phyloP scores from a whole-genome alignment of 179 eudicot species.

The Carnegiea gigantea region DNA sequence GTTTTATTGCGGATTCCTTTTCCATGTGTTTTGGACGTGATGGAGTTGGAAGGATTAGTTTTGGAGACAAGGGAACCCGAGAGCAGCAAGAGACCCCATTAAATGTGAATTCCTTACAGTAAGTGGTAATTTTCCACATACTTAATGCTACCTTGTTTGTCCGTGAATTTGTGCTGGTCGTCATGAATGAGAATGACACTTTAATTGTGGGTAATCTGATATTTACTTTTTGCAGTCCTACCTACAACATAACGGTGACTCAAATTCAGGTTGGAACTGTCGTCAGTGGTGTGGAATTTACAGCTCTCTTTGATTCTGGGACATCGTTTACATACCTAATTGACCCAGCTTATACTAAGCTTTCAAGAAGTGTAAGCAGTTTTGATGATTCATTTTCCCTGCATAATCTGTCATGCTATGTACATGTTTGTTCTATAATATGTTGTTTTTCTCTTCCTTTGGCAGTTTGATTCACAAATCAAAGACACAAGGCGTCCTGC shows the following conservation, averaged over 20 bases:
- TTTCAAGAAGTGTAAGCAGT: slow-evolving; percentile 56
- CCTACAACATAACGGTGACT: slow-evolving; percentile 67
- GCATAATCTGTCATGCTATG: neutral
- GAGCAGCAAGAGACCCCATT: slow-evolving; percentile 78
- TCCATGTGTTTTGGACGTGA: slow-evolving; percentile 95
- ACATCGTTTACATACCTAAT: slow-evolving; percentile 83
- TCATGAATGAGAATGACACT: slow-evolving; percentile 1
- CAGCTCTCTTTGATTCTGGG: slow-evolving; percentile 87
- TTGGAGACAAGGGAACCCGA: slow-evolving; percentile 87
- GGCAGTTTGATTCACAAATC: slow-evolving; percentile 59
- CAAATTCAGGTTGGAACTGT: slow-evolving; percentile 55
- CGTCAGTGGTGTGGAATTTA: slow-evolving; percentile 48
- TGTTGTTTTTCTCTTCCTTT: slow-evolving; percentile 6
- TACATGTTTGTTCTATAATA: neutral
- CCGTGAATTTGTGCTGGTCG: slow-evolving; percentile 9
- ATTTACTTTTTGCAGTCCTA: slow-evolving; percentile 46
- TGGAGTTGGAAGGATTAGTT: slow-evolving; percentile 82
- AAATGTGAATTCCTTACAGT: slow-evolving; percentile 66
- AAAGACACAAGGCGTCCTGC: slow-evolving; percentile 53
- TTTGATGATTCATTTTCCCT: neutral
- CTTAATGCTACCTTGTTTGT: slow-evolving; percentile 19
- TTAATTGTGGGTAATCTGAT: slow-evolving; percentile 11
- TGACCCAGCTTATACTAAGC: slow-evolving; percentile 74
- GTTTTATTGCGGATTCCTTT: slow-evolving; percentile 79
- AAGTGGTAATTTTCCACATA: slow-evolving; percentile 44